These are phyloP conservation scores for Evernia prunastri DNA, from an alignment of 495 filamentous ascomycete genomes.

Conservation along the genomic window DNA sequence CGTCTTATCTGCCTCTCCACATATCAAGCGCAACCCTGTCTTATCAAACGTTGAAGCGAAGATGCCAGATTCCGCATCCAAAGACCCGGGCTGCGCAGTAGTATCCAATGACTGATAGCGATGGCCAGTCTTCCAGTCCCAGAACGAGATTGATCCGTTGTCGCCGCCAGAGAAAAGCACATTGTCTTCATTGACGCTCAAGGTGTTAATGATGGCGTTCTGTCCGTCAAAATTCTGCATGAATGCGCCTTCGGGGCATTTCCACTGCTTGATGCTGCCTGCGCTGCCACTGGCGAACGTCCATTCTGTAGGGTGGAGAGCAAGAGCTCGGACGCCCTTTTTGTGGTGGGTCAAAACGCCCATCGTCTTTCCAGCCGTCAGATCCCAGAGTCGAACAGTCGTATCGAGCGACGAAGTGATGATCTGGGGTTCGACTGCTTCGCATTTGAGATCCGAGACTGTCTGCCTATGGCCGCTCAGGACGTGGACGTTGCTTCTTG, in stretches of 20 bases:
- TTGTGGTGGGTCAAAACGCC: constrained; percentile 97
- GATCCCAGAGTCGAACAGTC: constrained; percentile 91
- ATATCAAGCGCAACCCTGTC: constrained; percentile 83
- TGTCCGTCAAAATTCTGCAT: constrained; percentile 99
- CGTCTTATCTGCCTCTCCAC: constrained; percentile 94
- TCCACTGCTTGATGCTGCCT: constrained; percentile 98
- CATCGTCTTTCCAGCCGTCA: constrained; percentile 95
- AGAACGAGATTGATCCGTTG: constrained; percentile 94
- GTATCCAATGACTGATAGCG: constrained; percentile 82
- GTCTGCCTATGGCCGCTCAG: constrained; percentile 84
- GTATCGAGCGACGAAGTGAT: constrained; percentile 86
- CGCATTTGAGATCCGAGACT: constrained; percentile 80
- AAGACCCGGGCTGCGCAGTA: constrained; percentile 84
- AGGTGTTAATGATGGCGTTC: constrained; percentile 90
- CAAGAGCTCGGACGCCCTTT: constrained; percentile 83
- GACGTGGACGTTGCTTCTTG: constrained; percentile 89
- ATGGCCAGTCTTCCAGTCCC: constrained; percentile 98
- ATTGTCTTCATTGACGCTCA: constrained; percentile 91
- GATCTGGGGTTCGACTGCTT: constrained; percentile 92
- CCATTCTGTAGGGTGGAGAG: constrained; percentile 86
- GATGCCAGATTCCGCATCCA: constrained; percentile 90
- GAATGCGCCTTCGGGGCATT: constrained; percentile 94
- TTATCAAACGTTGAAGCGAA: constrained; percentile 88
- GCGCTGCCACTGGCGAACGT: constrained; percentile 92
- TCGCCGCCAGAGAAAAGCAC: constrained; percentile 93